Evolutionary conservation across 1,139 yeast genomes (phyloP), one percentile per base, ranked within the genome.

Genomic region (Yamadazyma diddensiae): DNA sequence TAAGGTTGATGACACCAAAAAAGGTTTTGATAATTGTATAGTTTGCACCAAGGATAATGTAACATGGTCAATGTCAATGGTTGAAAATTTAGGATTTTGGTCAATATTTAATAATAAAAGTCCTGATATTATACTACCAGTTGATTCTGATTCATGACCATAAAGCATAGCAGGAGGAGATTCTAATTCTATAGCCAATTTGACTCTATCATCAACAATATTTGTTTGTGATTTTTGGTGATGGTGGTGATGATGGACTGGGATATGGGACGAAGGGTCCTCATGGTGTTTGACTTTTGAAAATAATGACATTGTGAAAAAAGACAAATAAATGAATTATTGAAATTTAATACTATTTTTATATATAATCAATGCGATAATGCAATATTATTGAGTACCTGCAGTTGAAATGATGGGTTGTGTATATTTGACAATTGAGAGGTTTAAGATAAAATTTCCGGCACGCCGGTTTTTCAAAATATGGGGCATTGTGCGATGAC

Each of bases 91-190:
- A 4, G 17, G 20, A 3, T 12, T 9, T 11, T 30, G 20, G 6
- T n/a, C 13, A 12, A 30, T 11, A n/a, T 35, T 26, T 15, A 65
- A 46, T 8, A 53, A 57, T 25, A 82, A 63, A 12, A 86, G 64
- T 0, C 98, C 98, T 15, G 90, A 79, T 19, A 94, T 62, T 22
- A 92, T 70, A 2, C 95, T 84, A 1, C 99, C 98, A 0, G 94
- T 72, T 2, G 94, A 80, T 38, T 86, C 94, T 6, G 62, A 57
- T 3, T 92, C 84, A 3, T 71, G 61, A 0, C 98, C 98, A 52
- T 83, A 90, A 36, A 92, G 60, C 22, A 87, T 77, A 22, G 90
- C 68, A 0, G 99, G 98, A 1, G 98, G 97, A 1, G 94, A 82
- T 53, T 92, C 98, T 18, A 92, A 65, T 26, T 73, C 69, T 29